A percentile compares a stretch with the other conserved stretches of the same genome.
phyloP scores from a whole-genome alignment of 1,139 yeast species.

The Lodderomyces beijingensis region DNA sequence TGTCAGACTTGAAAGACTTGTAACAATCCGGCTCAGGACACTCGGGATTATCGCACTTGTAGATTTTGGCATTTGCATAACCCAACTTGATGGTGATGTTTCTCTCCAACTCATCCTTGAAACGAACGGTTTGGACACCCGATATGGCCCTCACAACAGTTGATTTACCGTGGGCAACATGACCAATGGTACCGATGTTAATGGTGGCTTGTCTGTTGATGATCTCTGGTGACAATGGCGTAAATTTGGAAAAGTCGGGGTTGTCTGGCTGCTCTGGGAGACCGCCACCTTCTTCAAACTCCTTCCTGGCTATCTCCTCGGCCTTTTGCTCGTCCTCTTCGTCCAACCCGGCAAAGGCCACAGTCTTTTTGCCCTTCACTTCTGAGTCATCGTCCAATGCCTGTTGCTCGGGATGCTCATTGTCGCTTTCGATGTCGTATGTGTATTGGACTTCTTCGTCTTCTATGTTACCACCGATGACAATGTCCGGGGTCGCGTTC shows the following conservation, averaged over 20 bases:
- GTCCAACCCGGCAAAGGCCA: slow-evolving; percentile 76
- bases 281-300: slow-evolving; percentile 98
- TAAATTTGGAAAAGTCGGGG: slow-evolving; percentile 73
- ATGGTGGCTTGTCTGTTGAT: slow-evolving; percentile 99
- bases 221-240: slow-evolving; percentile 90
- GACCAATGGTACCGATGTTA: slow-evolving; percentile 98
- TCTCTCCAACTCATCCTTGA: slow-evolving; percentile 98
- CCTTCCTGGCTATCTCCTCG: slow-evolving; percentile 64
- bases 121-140: slow-evolving; percentile 98
- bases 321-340: slow-evolving; percentile 63
- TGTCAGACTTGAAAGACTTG: slow-evolving; percentile 89
- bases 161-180: slow-evolving; percentile 93
- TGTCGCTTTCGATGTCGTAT: slow-evolving; percentile 47
- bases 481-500: slow-evolving; percentile 79
- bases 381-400: slow-evolving; percentile 18
- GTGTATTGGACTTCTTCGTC: slow-evolving; percentile 39
- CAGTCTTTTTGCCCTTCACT: slow-evolving; percentile 62
- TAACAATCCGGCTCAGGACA: slow-evolving; percentile 97
- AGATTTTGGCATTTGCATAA: slow-evolving; percentile 97
- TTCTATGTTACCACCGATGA: slow-evolving; percentile 66
- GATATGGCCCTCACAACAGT: slow-evolving; percentile 98
- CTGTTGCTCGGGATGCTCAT: slow-evolving; percentile 42
- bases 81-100: slow-evolving; percentile 98
- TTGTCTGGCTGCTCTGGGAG: slow-evolving; percentile 92
- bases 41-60: slow-evolving; percentile 80